phyloP scores from a whole-genome alignment of 225 moss, liverwort and hornwort species.

The Bryum argenteum region DNA sequence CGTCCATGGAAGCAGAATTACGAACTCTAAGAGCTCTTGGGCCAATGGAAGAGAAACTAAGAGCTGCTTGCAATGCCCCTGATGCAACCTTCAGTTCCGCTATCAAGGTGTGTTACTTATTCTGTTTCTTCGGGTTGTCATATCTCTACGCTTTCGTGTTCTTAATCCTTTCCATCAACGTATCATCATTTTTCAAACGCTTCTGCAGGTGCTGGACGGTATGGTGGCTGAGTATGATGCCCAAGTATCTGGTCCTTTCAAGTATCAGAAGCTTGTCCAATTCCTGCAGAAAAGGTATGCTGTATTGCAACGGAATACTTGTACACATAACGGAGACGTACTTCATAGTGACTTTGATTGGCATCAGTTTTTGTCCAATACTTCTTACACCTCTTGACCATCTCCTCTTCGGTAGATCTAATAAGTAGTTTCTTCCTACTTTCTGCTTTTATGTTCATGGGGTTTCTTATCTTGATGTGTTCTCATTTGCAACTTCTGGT shows the following conservation, averaged over 20 bases:
- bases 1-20: constrained; percentile 83
- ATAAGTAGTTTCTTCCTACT: no score
- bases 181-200: no score
- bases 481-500: no score
- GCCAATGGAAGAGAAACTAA: constrained; percentile 76
- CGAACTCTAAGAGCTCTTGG: constrained; percentile 72
- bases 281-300: constrained; percentile 66
- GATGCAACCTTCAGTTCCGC: constrained; percentile 67
- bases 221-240: constrained; percentile 68
- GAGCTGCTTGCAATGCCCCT: constrained; percentile 67
- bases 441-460: no score
- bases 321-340: no score
- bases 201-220: constrained; percentile 58
- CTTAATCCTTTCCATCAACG: no score
- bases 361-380: no score
- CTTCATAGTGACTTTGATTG: no score
- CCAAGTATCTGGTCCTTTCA: constrained; percentile 58
- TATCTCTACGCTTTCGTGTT: not conserved
- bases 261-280: constrained; percentile 83
- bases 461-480: no score
- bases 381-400: no score
- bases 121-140: not conserved
- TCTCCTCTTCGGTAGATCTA: no score
- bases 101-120: constrained; percentile 46
- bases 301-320: not conserved